Evolutionary conservation across 768 basidiomycete species (phyloP), one percentile per base, ranked within the genome.

Genomic region (Mrakia blollopis): DNA sequence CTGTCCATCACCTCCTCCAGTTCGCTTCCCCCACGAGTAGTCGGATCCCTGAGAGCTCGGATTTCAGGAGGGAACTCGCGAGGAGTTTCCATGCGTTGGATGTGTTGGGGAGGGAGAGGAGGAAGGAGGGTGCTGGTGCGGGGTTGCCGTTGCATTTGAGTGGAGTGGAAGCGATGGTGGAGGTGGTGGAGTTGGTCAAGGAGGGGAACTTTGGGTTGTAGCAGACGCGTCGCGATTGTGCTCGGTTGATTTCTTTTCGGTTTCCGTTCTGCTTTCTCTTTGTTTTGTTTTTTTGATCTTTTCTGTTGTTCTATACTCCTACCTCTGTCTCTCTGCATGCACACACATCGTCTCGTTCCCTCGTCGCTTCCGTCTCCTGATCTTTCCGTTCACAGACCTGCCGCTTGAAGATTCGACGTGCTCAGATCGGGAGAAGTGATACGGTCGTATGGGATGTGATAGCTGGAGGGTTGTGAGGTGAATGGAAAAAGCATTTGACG

Each of bases 51-150:
- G 75, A 82, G 60, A 84, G 85, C 54, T 80, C 82, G n/a, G 81
- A 82, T 73, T 83, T 82, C 69, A 81, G 83, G 78, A 80, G 83
- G 35, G 91, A 92, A 73, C 87, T 93, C 80, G 88, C 90, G 25
- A 85, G 83, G 62, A 92, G 89, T 80, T 92, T 87, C 80, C 86
- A 91, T 80, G 90, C 91, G 77, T 87, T 94, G 25, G 85, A 89
- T 2, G 86, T 91, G 39, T 87, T 93, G 14, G 86, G 89, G 3
- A 83, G 83, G 35, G 81, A 82, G 70, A 54, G 28, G 52, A 50
- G n/a, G n/a, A n/a, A n/a, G n/a, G n/a, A 50, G 4, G 50, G 30
- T 25, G 35, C 16, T 28, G n/a, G 35, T 37, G 71, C 30, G 11
- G 71, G 71, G 57, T 32, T 54, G 71, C 71, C 71, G 50, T 23